Base-by-base conservation (phyloP, 805 yeast species). In the Cyberlindnera nakhonratchasimensis region DNA sequence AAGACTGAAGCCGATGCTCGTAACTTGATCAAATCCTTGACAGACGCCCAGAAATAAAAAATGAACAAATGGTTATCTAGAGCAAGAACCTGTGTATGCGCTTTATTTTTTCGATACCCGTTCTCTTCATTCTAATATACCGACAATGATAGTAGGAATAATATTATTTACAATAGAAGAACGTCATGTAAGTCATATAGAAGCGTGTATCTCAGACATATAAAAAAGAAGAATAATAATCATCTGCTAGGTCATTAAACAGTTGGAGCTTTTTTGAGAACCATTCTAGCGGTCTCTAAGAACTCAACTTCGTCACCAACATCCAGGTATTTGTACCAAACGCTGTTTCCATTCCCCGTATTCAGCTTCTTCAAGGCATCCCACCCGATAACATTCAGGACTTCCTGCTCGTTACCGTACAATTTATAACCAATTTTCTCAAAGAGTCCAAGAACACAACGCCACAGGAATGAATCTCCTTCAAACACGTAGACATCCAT, bases 1-100 rank as follows among this genome's bases (percentile, higher is more conserved):
- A 91, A 90, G 66, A 80, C 88, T 0, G 71, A 75, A n/a, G 75
- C 66, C 4, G 91, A 82, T 59, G 93, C 82, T 16, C 64, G 69
- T 29, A 77, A 72, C 40, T 66, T 86, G 43, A 55, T 72, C 21
- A 60, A 59, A 6, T 52, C 58, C 9, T 48, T 69, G 33, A 37
- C 48, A 10, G 43, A 48, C 11, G 56, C 55, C 3, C 50, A 52
- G 29, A 23, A 29, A 16, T 33, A 17, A 33, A 22, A 29, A 10
- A 16, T 32, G n/a, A n/a, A 26, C 29, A 6, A 26, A 6, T 12
- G n/a, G 29, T 14, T 23, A 23, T 23, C 25, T 23, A 23, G 25
- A n/a, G n/a, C n/a, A n/a, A n/a, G n/a, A n/a, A n/a, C n/a, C n/a
- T n/a, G n/a, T n/a, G n/a, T n/a, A n/a, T n/a, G n/a, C n/a, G n/a